Base-by-base conservation (phyloP, 2,329 filamentous ascomycete genomes). In the Claviceps lovelessii region DNA sequence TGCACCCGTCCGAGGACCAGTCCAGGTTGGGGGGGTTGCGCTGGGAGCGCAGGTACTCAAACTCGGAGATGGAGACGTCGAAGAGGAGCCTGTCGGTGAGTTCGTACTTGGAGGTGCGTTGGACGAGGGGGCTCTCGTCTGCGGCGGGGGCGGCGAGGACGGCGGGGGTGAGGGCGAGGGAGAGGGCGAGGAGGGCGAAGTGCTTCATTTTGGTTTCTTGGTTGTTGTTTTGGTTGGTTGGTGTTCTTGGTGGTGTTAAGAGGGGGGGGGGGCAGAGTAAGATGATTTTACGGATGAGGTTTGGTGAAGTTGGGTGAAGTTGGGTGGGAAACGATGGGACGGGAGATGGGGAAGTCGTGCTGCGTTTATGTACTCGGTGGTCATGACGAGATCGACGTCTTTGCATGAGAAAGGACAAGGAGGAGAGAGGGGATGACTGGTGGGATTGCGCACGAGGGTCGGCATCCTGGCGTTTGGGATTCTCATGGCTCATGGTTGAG, bases 31-130 rank as follows among this genome's bases (percentile, higher is more conserved):
- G 33, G 0, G 76, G 76, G 48, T 71, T 61, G 1, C 63, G 1
- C 63, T 67, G 67, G 11, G 71, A 67, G 49, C 74, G 73, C 9
- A 68, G 67, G 1, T 60, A 46, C 3, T 68, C 66, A 60, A 80
- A 81, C 0, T 64, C 47, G 0, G 66, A 58, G 3, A 80, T 70
- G 0, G 68, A 63, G 46, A 70, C 61, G 49, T 56, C 61, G 67
- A 76, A 80, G 53, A 78, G 65, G 29, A 77, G 69, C 37, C 68
- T 56, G 57, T 80, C 76, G 1, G 74, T 77, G 19, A 1, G 5
- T 15, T 15, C 17, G 2, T 15, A 46, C 4, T 28, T 15, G 7
- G 4, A 46, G 23, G 45, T 46, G 45, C 45, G 45, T n/a, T 29
- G 4, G 10, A 39, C 17, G 49, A 37, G 31, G 8, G 28, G 33